These are phyloP conservation scores for Pseudogymnoascus sp. DNA, from an alignment of 2,329 filamentous ascomycete species.

Conservation along the genomic window DNA sequence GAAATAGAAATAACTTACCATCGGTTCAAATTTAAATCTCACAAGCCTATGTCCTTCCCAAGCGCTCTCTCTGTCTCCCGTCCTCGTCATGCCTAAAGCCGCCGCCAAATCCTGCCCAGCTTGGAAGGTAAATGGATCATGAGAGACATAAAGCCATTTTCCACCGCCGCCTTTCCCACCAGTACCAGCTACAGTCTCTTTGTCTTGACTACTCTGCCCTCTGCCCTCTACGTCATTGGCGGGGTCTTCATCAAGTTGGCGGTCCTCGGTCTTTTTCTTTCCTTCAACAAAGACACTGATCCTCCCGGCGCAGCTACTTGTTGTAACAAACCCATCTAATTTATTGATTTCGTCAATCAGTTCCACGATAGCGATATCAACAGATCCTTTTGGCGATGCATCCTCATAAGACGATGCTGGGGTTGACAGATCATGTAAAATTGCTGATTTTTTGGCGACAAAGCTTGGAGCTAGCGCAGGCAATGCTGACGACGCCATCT, in stretches of 20 bases:
- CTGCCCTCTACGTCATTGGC: constrained; percentile 16
- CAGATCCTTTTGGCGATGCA: constrained; percentile 78
- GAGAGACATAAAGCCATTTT: constrained; percentile 81
- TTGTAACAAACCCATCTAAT: constrained; percentile 73
- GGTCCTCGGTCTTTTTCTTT: constrained; percentile 35
- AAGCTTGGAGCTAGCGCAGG: constrained; percentile 36
- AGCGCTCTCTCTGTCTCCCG: constrained; percentile 16
- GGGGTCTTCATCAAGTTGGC: not conserved
- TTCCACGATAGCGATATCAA: constrained; percentile 71
- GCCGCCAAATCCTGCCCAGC: constrained; percentile 25
- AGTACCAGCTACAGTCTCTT: constrained; percentile 48
- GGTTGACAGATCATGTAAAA: constrained; percentile 62
- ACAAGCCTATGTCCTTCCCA: constrained; percentile 46
- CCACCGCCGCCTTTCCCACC: constrained; percentile 84
- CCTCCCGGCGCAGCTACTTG: constrained; percentile 85
- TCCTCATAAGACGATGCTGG: constrained; percentile 71
- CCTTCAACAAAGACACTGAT: constrained; percentile 87
- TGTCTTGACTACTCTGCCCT: constrained; percentile 20
- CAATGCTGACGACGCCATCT: not conserved
- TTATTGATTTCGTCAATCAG: constrained; percentile 75
- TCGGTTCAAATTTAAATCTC: constrained; percentile 90
- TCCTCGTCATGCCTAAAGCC: constrained; percentile 38
- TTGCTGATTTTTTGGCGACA: constrained; percentile 60
- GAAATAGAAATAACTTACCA: constrained; percentile 55
- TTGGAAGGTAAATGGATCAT: constrained; percentile 55